A percentile compares a stretch with the other conserved stretches of the same genome.
phyloP scores from a whole-genome alignment of 2,329 filamentous ascomycete genomes.

The Gyromitra esculenta region DNA sequence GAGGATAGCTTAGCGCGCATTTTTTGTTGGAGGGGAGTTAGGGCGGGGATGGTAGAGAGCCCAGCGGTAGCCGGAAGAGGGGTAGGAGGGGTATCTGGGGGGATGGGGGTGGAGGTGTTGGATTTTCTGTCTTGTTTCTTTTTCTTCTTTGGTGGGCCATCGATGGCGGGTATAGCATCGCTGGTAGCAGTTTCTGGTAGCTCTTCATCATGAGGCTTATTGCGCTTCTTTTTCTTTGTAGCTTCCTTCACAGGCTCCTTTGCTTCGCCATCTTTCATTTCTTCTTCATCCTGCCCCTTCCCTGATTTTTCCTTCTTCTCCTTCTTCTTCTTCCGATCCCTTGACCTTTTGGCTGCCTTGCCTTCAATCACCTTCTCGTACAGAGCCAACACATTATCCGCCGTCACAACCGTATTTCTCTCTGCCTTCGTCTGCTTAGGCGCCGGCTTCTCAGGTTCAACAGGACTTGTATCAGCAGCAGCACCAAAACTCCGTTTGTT shows the following conservation, averaged over 20 bases:
- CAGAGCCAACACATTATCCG: slow-evolving; percentile 77
- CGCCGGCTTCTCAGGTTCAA: slow-evolving; percentile 59
- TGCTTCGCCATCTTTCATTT: slow-evolving; percentile 58
- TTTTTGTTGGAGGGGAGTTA: slow-evolving; percentile 90
- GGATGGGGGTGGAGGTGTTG: background rate
- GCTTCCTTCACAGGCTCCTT: slow-evolving; percentile 14
- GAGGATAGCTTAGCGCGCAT: slow-evolving; percentile 97
- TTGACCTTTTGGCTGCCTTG: slow-evolving; percentile 61
- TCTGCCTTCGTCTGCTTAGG: slow-evolving; percentile 54
- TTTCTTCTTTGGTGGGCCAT: slow-evolving; percentile 27
- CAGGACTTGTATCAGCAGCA: slow-evolving; percentile 56
- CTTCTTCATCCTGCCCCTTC: background rate
- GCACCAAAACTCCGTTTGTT: slow-evolving; percentile 64
- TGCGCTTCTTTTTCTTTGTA: slow-evolving; percentile 40
- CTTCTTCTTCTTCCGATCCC: slow-evolving; percentile 57
- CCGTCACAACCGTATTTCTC: slow-evolving; percentile 66
- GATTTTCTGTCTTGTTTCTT: slow-evolving; percentile 43
- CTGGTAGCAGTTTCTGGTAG: background rate
- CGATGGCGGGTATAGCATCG: background rate
- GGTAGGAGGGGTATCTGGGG: slow-evolving; percentile 9
- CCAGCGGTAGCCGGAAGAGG: background rate
- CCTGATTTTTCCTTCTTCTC: slow-evolving; percentile 44
- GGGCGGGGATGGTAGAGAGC: slow-evolving; percentile 56
- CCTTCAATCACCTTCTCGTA: slow-evolving; percentile 83
- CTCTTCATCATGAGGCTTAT: slow-evolving; percentile 40